Evolutionary conservation across 768 basidiomycete species (phyloP).

Genomic region (Jaapia argillacea): DNA sequence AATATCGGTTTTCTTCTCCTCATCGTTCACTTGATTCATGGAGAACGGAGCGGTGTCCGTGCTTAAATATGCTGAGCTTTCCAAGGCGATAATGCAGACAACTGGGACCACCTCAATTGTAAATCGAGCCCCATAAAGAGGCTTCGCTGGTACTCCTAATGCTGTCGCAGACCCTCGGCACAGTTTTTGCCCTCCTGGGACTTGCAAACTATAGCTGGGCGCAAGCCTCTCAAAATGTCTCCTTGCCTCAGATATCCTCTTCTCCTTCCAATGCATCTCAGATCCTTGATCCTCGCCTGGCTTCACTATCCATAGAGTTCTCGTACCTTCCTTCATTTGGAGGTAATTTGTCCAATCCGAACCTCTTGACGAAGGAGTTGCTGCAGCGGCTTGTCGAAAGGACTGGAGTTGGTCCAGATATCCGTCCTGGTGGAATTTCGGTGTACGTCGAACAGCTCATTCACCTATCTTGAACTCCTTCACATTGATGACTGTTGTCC

Average conservation of each 20-base stretch:
- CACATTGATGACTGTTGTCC: neutral
- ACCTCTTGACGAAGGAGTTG: conserved; percentile 16
- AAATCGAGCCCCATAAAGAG: too few relatives aligned
- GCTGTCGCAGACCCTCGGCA: too few relatives aligned
- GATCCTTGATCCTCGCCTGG: conserved; percentile 14
- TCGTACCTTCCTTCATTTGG: conserved; percentile 18
- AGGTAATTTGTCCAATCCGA: conserved; percentile 18
- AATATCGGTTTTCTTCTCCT: too few relatives aligned
- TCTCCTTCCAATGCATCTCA: conserved; percentile 13
- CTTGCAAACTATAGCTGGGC: too few relatives aligned
- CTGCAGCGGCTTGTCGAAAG: conserved; percentile 15
- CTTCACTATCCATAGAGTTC: conserved; percentile 19
- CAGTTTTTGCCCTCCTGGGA: too few relatives aligned
- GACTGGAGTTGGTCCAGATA: conserved; percentile 17
- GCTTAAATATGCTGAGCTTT: too few relatives aligned
- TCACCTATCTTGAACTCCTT: too few relatives aligned
- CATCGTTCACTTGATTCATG: too few relatives aligned
- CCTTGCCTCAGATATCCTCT: conserved; percentile 6
- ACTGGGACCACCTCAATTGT: too few relatives aligned
- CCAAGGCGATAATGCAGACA: too few relatives aligned
- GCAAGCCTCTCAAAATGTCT: neutral
- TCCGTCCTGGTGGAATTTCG: conserved; percentile 21
- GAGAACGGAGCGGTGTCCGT: too few relatives aligned
- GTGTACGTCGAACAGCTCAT: conserved; percentile 7
- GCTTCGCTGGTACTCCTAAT: too few relatives aligned